phyloP scores from a whole-genome alignment of 768 basidiomycete genomes.

The Tylopilus balloui region DNA sequence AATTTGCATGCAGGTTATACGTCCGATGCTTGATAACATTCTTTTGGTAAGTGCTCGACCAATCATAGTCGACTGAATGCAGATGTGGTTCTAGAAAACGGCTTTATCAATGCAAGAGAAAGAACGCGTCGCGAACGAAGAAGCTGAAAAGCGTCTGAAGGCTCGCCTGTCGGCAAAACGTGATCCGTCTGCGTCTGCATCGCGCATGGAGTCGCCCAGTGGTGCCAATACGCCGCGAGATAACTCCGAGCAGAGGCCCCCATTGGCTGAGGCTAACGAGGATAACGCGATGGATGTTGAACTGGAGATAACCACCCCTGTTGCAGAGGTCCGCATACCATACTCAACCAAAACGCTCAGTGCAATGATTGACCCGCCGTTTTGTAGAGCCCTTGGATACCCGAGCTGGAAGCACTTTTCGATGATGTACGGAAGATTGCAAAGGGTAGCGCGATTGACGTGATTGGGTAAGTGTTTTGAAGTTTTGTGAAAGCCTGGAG shows the following conservation, averaged over 20 bases:
- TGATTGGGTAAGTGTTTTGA: conserved; percentile 60
- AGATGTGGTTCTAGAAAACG: conserved; percentile 39
- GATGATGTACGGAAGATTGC: conserved; percentile 70
- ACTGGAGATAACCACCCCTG: conserved; percentile 22
- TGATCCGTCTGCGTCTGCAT: conserved; percentile 52
- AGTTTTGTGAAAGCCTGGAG: conserved; percentile 1
- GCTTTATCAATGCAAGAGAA: conserved; percentile 65
- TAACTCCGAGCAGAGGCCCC: conserved; percentile 20
- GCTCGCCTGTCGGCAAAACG: conserved; percentile 71
- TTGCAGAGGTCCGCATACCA: conserved; percentile 22
- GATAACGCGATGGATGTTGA: conserved; percentile 56
- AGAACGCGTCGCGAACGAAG: conserved; percentile 64
- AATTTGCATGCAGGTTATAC: conserved; percentile 91
- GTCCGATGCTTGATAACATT: conserved; percentile 68
- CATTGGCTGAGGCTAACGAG: conserved; percentile 34
- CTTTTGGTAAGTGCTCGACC: conserved; percentile 46
- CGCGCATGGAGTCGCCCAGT: conserved; percentile 64
- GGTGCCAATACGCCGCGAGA: conserved; percentile 30
- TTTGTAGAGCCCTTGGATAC: conserved; percentile 70
- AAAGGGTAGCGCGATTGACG: conserved; percentile 56
- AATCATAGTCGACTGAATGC: conserved; percentile 1
- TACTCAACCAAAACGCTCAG: not conserved
- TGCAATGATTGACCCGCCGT: conserved; percentile 6
- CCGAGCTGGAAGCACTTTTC: conserved; percentile 67
- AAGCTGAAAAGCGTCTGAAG: conserved; percentile 77